phyloP scores from a whole-genome alignment of 1,284 basidiomycete genomes.

The Phellinidium pouzarii region DNA sequence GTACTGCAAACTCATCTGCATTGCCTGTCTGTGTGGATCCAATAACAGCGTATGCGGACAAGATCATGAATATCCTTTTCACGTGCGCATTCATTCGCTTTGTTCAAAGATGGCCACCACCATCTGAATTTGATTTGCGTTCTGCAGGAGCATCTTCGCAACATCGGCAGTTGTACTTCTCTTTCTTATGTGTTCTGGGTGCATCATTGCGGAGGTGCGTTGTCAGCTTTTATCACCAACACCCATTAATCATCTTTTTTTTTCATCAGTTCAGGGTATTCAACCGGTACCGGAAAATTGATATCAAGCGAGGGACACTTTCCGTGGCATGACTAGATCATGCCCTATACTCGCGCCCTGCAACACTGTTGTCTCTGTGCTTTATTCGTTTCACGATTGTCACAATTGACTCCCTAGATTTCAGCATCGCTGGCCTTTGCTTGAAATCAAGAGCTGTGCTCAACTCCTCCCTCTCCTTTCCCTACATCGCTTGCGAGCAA shows the following conservation, averaged over 20 bases:
- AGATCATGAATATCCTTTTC: constrained; percentile 5
- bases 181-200: constrained; percentile 2
- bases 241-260: neutral
- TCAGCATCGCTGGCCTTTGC: no score
- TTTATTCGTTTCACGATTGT: no score
- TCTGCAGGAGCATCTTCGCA: neutral
- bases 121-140: neutral
- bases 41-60: constrained; percentile 3
- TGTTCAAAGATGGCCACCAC: neutral
- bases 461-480: no score
- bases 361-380: no score
- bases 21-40: constrained; percentile 8
- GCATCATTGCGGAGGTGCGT: constrained; percentile 2
- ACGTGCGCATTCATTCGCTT: neutral
- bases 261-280: neutral
- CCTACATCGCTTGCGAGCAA: no score
- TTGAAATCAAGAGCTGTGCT: no score
- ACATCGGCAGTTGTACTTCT: constrained; percentile 3
- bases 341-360: no score
- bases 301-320: constrained; percentile 1
- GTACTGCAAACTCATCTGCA: neutral
- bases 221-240: neutral
- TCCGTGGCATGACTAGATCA: neutral
- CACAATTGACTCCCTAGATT: no score
- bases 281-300: constrained; percentile 1